A percentile compares a stretch with the other conserved stretches of the same genome.
Evolutionary conservation across 2,329 filamentous ascomycete species (phyloP).

Genomic region (Cordyceps fumosorosea): DNA sequence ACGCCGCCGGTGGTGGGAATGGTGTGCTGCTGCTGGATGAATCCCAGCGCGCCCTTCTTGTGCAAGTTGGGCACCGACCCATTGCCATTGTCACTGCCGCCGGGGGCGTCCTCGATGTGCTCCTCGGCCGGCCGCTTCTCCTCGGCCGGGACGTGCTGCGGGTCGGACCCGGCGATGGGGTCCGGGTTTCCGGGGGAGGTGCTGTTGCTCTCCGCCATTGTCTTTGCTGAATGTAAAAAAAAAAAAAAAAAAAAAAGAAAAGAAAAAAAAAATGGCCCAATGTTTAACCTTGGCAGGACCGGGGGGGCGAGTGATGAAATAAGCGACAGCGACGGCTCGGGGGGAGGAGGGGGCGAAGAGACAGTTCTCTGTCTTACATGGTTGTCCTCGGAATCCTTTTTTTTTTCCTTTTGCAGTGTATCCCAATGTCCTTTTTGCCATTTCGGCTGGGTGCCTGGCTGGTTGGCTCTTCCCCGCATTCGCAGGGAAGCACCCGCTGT

Average conservation of each 20-base stretch:
- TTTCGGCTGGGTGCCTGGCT: background rate
- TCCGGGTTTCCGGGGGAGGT: background rate
- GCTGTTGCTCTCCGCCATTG: background rate
- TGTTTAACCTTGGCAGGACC: background rate
- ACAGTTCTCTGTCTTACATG: background rate
- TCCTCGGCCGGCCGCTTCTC: background rate
- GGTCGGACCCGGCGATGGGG: background rate
- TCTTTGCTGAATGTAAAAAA: background rate
- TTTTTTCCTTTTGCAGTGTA: background rate
- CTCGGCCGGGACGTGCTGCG: background rate
- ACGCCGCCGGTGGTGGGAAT: constrained; percentile 14
- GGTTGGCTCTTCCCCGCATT: constrained; percentile 1
- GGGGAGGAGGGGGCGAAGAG: background rate
- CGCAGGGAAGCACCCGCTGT: background rate
- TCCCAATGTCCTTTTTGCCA: background rate
- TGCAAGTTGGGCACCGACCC: constrained; percentile 4
- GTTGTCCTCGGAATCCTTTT: background rate
- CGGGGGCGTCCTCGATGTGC: constrained; percentile 1
- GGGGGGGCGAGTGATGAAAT: background rate
- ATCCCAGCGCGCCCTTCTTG: constrained; percentile 9
- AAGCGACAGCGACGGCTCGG: background rate
- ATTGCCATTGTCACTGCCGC: background rate
- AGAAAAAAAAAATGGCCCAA: no score
- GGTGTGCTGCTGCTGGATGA: constrained; percentile 15
- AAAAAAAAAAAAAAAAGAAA: background rate